Conservation (phyloP, 345 rosid species). For the Acer saccharum region DNA sequence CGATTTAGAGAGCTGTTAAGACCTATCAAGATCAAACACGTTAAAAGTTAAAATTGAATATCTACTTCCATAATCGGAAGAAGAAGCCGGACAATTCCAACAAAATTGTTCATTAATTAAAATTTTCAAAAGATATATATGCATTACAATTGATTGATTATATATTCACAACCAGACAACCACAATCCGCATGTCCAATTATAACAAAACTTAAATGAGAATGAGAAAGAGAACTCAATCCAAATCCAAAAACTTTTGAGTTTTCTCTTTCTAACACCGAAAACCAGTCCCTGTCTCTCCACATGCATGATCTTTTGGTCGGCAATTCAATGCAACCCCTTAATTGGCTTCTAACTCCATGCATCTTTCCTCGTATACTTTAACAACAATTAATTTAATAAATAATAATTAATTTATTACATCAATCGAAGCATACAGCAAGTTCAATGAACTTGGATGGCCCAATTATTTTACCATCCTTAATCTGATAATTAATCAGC, state of each 20-base stretch:
- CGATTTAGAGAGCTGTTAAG: too few relatives aligned
- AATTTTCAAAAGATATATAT: too few relatives aligned
- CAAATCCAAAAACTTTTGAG: too few relatives aligned
- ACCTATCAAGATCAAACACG: too few relatives aligned
- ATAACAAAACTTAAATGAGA: too few relatives aligned
- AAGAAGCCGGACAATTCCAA: too few relatives aligned
- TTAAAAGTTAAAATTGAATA: too few relatives aligned
- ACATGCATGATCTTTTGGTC: slow-evolving; percentile 23
- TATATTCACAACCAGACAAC: background rate
- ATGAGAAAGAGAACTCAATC: background rate
- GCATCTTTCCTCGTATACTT: background rate
- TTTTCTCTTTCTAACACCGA: too few relatives aligned
- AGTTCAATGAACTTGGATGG: slow-evolving; percentile 36
- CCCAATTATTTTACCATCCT: background rate
- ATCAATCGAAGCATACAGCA: slow-evolving; percentile 25
- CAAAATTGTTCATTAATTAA: too few relatives aligned
- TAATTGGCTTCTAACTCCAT: background rate
- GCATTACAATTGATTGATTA: too few relatives aligned
- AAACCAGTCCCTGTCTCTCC: background rate
- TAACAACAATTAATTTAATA: background rate
- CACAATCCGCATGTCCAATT: background rate
- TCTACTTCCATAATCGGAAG: too few relatives aligned
- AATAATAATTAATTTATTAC: slow-evolving; percentile 1
- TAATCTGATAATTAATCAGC: background rate
- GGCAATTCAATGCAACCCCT: slow-evolving; percentile 38